These are phyloP conservation scores for Spiraea crenata DNA, from an alignment of 331 rosid genomes.

Conservation along the genomic window DNA sequence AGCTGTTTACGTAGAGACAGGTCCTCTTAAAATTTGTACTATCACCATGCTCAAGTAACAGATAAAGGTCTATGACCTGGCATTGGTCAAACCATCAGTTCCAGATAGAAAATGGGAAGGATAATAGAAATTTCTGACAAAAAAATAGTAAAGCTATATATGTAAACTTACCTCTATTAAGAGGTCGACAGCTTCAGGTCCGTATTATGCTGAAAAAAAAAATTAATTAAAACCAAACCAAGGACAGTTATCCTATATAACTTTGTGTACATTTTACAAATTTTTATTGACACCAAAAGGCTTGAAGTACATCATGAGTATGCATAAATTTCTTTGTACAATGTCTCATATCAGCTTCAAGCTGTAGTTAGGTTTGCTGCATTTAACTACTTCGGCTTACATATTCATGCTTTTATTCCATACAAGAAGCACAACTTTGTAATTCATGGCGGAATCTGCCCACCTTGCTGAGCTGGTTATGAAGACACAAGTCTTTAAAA, in stretches of 20 bases:
- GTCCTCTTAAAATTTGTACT: conserved; percentile 76
- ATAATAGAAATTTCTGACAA: no score
- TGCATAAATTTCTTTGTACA: no score
- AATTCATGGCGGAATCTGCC: no score
- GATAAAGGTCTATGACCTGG: conserved; percentile 26
- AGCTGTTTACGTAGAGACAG: no score
- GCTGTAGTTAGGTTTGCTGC: no score
- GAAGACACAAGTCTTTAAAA: conserved; percentile 82
- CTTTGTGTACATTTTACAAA: not conserved
- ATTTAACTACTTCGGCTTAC: no score
- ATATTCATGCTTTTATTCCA: no score
- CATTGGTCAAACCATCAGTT: no score
- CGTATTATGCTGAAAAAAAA: conserved; percentile 82
- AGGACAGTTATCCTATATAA: not conserved
- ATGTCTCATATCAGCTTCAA: no score
- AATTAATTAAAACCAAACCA: conserved; percentile 23
- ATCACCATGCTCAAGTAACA: conserved; percentile 82
- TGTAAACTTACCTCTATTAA: conserved; percentile 76
- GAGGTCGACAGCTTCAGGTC: conserved; percentile 99
- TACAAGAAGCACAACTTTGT: no score
- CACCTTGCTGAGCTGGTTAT: conserved; percentile 97
- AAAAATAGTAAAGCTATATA: not conserved
- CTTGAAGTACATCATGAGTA: not conserved
- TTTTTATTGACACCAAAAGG: not conserved
- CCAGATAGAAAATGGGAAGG: no score